Evolutionary conservation across 1,139 yeast genomes (phyloP), one percentile per base, ranked within the genome.

Genomic region (Taiozyma sp.): DNA sequence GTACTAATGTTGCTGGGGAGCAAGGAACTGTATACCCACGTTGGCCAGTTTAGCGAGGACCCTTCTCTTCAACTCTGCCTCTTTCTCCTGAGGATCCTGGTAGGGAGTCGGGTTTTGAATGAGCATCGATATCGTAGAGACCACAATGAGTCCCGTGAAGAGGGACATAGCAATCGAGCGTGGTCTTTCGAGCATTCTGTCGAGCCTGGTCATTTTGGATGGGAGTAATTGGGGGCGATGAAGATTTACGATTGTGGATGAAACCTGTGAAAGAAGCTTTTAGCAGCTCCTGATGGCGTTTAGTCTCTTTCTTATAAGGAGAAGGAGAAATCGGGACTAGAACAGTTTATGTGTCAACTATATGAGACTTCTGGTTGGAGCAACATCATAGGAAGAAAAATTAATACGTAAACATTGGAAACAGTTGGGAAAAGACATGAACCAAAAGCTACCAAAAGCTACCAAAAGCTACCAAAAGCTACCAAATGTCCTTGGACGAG

Each of bases 401-500:
- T 28, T 8, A 9, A 29, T 4, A 8, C 34, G 7, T 32, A 7
- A n/a, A 32, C 36, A n/a, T 5, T 32, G 7, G 19, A 14, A 32
- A n/a, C 19, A 32, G 19, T n/a, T 30, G 34, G 13, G n/a, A 30
- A 24, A 24, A 8, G 8, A 24, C 27, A 24, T 24, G n/a, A 38
- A 13, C 41, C 9, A 3, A 5, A 5, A 19, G 19, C 19, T 19
- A 19, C 19, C 19, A 19, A 19, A 19, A 19, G 19, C 19, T 19
- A 19, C 19, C 19, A 19, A 19, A 19, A 19, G 19, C 19, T 19
- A 19, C 19, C 19, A 19, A 19, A 19, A 19, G 19, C 19, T 19
- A 19, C 24, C 28, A n/a, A 4, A 60, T 61, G 64, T 44, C 59
- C 4, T 29, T 57, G 28, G 60, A 62, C 8, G 66, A 65, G 16